Evolutionary conservation across 176 grass and related monocot species (phyloP), one percentile per base, ranked within the genome.

Genomic region (Eragrostis curvula): DNA sequence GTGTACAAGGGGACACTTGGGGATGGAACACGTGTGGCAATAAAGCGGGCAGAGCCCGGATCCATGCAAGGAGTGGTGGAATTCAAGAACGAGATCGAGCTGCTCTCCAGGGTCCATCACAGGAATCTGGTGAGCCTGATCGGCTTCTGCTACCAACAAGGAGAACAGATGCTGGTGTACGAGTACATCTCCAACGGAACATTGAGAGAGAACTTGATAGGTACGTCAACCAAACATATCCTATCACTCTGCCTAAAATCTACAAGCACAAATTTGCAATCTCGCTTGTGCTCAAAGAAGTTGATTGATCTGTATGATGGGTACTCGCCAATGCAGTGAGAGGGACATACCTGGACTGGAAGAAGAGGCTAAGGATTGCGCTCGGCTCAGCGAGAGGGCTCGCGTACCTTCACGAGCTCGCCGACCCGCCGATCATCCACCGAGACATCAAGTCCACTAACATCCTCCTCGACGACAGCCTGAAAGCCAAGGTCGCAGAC

Each of bases 1-100:
- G 95, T 92, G 11, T 97, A 97, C 63, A 92, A 80, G 79, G 94
- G 94, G 66, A 80, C 43, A 9, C 74, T 93, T 1, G 70, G 48
- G n/a, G 82, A 94, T 55, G 91, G 91, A 18, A 78, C 75, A 28
- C 44, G 80, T 14, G 82, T 97, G 9, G 95, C 95, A 10, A 89
- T 97, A 63, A 97, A 94, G 73, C 78, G 95, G 65, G 87, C 87
- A 0, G 15, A 94, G 42, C 52, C 59, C 0, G 87, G 84, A 46
- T 94, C 91, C 5, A 87, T 77, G 78, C 92, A 94, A 47, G 92
- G 89, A 1, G 60, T 51, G 11, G 21, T 66, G 14, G 92, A 97
- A 68, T 97, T 97, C 77, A 94, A 88, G 74, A 92, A 84, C 42
- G 95, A 94, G 83, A 94, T 97, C 25, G 95, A 97, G 87, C 68